phyloP scores from a whole-genome alignment of 2,329 filamentous ascomycete genomes.

The Xylaria arbuscula region DNA sequence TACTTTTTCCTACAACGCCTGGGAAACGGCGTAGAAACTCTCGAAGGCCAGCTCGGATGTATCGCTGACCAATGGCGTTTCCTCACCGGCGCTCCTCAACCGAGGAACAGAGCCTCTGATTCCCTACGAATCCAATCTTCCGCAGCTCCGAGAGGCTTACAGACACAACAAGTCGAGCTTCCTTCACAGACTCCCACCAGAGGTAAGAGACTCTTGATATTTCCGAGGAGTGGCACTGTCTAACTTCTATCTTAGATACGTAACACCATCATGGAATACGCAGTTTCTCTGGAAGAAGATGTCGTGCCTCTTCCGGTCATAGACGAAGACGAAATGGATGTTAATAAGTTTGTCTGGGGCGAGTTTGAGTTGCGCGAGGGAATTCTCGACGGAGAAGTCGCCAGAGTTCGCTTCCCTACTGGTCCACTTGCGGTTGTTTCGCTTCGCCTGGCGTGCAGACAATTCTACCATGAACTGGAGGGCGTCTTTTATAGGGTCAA shows the following conservation, averaged over 20 bases:
- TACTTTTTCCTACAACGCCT: background rate
- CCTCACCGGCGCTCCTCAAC: background rate
- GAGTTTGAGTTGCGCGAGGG: background rate
- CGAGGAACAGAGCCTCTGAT: background rate
- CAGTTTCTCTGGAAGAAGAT: background rate
- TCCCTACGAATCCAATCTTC: background rate
- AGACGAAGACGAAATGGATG: too few relatives aligned
- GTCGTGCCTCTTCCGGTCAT: background rate
- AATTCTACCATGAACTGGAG: background rate
- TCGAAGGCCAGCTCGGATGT: background rate
- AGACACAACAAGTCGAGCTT: background rate
- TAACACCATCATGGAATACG: constrained; percentile 10
- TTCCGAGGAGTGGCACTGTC: background rate
- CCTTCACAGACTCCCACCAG: background rate
- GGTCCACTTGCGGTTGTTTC: background rate
- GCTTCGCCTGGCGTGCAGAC: background rate
- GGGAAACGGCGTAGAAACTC: background rate
- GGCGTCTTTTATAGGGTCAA: constrained; percentile 6
- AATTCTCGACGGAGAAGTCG: background rate
- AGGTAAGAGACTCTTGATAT: background rate
- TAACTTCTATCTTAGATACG: background rate
- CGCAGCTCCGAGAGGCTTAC: background rate
- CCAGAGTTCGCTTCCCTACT: background rate
- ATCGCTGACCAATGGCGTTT: background rate
- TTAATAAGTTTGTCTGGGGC: constrained; percentile 1